phyloP scores from a whole-genome alignment of 257 asterid genomes.

The Handroanthus guayacan region DNA sequence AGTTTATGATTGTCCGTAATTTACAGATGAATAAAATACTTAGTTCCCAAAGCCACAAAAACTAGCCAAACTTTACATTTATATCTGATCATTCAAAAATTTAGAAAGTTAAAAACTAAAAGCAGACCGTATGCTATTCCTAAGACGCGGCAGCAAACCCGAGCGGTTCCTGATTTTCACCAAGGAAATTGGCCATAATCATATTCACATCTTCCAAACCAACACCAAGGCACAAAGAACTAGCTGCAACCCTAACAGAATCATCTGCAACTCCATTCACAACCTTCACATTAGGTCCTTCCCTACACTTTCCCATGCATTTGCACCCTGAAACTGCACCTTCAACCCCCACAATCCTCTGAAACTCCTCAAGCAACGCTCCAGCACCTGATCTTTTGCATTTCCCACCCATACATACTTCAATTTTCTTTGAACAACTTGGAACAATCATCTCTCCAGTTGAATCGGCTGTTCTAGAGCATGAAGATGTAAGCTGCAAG shows the following conservation, averaged over 20 bases:
- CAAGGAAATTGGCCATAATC: slow-evolving; percentile 62
- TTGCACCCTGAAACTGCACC: slow-evolving; percentile 80
- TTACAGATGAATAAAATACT: too few species aligned
- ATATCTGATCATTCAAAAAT: neutral
- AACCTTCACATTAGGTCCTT: slow-evolving; percentile 84
- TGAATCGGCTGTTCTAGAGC: slow-evolving; percentile 13
- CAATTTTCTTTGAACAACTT: slow-evolving; percentile 51
- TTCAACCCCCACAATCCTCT: slow-evolving; percentile 58
- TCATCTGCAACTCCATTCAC: slow-evolving; percentile 25
- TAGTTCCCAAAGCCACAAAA: neutral
- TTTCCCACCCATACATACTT: slow-evolving; percentile 96
- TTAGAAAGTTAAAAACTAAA: neutral
- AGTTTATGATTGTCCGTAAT: too few species aligned
- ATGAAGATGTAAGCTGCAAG: neutral
- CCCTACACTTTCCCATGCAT: slow-evolving; percentile 89
- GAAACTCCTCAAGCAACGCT: slow-evolving; percentile 63
- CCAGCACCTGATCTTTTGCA: slow-evolving; percentile 80
- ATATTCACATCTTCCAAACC: slow-evolving; percentile 74
- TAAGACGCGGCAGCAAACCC: slow-evolving; percentile 47
- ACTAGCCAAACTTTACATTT: neutral
- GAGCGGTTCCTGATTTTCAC: slow-evolving; percentile 37
- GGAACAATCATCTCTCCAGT: neutral
- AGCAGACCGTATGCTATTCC: neutral
- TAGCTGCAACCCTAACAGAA: slow-evolving; percentile 17
- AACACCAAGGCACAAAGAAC: slow-evolving; percentile 64